Conservation (phyloP, 2,329 filamentous ascomycete genomes). For the Pestalotiopsis sp. region DNA sequence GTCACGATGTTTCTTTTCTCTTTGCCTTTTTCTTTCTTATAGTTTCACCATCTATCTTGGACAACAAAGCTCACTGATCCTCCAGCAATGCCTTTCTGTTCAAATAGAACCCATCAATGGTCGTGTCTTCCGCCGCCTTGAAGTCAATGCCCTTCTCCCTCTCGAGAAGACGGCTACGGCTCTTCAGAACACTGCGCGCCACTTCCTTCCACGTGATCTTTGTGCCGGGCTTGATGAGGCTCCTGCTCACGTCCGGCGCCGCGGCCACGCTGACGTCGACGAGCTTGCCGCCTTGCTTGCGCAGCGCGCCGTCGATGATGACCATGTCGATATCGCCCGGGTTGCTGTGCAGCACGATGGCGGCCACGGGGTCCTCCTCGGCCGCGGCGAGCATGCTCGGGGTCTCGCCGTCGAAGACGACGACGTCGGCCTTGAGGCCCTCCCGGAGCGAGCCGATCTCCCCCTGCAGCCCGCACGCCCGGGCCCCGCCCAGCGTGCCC, state of each 20-base stretch:
- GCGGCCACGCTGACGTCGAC: constrained; percentile 12
- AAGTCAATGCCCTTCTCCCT: constrained; percentile 14
- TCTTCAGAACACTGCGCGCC: constrained; percentile 13
- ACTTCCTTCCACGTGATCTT: constrained; percentile 16
- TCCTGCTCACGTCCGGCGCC: constrained; percentile 7
- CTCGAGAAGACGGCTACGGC: constrained; percentile 11
- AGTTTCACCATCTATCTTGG: not conserved
- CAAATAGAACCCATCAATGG: constrained; percentile 11
- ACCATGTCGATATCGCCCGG: constrained; percentile 19
- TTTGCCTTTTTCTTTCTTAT: not conserved
- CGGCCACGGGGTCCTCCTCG: constrained; percentile 19
- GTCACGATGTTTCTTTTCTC: not conserved
- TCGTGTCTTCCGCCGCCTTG: constrained; percentile 5
- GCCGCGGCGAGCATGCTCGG: constrained; percentile 19
- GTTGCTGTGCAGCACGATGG: constrained; percentile 20
- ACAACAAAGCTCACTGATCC: not conserved
- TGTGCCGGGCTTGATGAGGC: constrained; percentile 4
- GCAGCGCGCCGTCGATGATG: constrained; percentile 18
- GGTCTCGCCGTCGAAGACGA: constrained; percentile 42
- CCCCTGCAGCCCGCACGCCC: constrained; percentile 41
- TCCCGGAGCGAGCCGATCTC: constrained; percentile 46
- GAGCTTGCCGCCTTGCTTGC: constrained; percentile 17
- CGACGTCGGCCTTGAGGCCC: constrained; percentile 49
- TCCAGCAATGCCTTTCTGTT: constrained; percentile 12
- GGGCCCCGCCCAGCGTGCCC: constrained; percentile 48